Evolutionary conservation across 768 basidiomycete species (phyloP).

Genomic region (Trametes elegans): DNA sequence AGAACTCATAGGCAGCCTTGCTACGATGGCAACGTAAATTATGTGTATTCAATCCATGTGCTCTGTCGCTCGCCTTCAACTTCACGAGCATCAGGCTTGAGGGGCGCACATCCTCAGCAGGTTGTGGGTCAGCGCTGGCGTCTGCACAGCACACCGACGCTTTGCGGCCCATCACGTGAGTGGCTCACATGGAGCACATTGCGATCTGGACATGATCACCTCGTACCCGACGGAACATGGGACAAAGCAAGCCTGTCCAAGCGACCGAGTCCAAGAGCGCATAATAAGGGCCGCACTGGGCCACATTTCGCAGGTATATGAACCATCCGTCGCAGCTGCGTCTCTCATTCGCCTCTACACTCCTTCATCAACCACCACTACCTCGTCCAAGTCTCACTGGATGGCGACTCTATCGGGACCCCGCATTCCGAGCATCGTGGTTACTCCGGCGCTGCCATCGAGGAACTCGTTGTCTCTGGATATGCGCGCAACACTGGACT

Average conservation of each 20-base stretch:
- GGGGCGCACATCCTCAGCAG: too few relatives aligned
- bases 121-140: too few relatives aligned
- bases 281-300: not conserved
- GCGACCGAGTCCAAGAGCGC: conserved; percentile 1
- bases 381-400: not conserved
- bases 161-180: not conserved
- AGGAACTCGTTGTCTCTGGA: conserved; percentile 13
- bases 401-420: not conserved
- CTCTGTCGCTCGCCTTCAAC: too few relatives aligned
- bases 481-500: conserved; percentile 16
- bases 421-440: conserved; percentile 10
- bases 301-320: not conserved
- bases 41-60: too few relatives aligned
- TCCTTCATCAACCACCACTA: not conserved
- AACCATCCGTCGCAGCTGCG: not conserved
- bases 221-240: not conserved
- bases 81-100: too few relatives aligned
- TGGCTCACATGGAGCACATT: not conserved
- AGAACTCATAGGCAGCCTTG: too few relatives aligned
- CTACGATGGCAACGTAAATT: too few relatives aligned
- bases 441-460: conserved; percentile 18
- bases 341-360: not conserved
- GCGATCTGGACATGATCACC: not conserved
- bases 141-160: too few relatives aligned
- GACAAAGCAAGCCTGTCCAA: not conserved